Percentiles rank a stretch among this genome's conserved stretches.
Conservation (phyloP, 1,284 basidiomycete genomes). For the Tilletiaria anomala region DNA sequence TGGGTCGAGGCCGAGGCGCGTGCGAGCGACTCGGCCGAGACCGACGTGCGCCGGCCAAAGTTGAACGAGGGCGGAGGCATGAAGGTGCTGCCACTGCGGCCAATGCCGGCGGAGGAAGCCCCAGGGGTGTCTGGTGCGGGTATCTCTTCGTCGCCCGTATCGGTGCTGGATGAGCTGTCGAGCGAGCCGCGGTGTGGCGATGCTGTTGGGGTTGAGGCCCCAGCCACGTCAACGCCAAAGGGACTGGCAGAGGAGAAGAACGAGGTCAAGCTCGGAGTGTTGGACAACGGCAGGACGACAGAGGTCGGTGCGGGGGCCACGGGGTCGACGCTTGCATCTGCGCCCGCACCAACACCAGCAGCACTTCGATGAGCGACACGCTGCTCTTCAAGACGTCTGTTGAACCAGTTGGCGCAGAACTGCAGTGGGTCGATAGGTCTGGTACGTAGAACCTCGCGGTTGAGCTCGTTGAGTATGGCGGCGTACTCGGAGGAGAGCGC, state of each 20-base stretch:
- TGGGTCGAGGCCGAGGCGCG: constrained; percentile 20
- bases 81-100: not conserved
- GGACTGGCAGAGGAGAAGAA: no score
- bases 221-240: no score
- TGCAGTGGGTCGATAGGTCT: constrained; percentile 80
- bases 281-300: not conserved
- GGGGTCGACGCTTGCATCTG: not conserved
- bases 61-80: constrained; percentile 50
- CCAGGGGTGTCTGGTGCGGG: not conserved
- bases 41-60: constrained; percentile 76
- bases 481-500: no score
- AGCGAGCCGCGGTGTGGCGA: not conserved
- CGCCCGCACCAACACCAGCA: not conserved
- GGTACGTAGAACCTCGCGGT: constrained; percentile 66
- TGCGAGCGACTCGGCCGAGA: constrained; percentile 92
- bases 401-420: constrained; percentile 93
- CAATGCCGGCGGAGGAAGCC: not conserved
- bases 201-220: constrained; percentile 2
- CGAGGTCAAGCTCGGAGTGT: no score
- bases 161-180: not conserved
- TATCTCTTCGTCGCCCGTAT: not conserved
- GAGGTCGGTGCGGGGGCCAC: not conserved
- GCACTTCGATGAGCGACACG: constrained; percentile 50
- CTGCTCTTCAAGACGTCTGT: constrained; percentile 67
- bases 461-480: constrained; percentile 61